Base-by-base conservation (phyloP, 495 filamentous ascomycete species). In the Neurospora sp. region DNA sequence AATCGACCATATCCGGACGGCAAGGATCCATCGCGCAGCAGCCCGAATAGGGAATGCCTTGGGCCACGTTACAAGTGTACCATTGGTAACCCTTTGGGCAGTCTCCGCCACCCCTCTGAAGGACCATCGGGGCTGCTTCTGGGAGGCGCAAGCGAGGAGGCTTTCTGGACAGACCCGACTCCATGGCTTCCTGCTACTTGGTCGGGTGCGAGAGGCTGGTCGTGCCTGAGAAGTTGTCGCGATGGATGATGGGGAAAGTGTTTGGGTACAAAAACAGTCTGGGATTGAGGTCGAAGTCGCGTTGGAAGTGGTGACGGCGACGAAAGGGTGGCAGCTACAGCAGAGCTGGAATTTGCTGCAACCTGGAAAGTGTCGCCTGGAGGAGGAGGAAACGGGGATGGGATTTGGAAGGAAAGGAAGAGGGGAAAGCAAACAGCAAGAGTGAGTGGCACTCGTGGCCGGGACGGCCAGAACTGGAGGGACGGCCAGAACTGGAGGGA, bases 11-110 rank as follows among this genome's bases (percentile, higher is more conserved):
- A 14, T 70, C 27, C 39, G 71, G 69, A 1, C 61, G 38, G 70
- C 78, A 79, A n/a, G 78, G 73, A 69, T 80, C 71, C 14, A 79
- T 68, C 27, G 18, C 20, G 70, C 77, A 78, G 48, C 78, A 79
- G 3, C 76, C 76, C 4, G 44, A 16, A 44, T 77, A 79, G 41
- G 2, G 48, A 18, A 53, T 61, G 5, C 16, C 44, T 31, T 40
- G 35, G 48, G 1, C 14, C 6, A 37, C 73, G 70, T 35, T 71
- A 22, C 77, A 79, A 2, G 39, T 70, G 44, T 72, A 76, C 72
- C 77, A 79, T 42, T 37, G 39, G 46, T 75, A 78, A 9, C 70
- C 71, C 53, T 39, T 72, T 2, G 27, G 39, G 69, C 69, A 70
- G 69, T 70, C 11, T 22, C 39, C 42, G 69, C 69, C 42, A 35